phyloP scores from a whole-genome alignment of 495 filamentous ascomycete genomes.

The Penicillium odoratum region DNA sequence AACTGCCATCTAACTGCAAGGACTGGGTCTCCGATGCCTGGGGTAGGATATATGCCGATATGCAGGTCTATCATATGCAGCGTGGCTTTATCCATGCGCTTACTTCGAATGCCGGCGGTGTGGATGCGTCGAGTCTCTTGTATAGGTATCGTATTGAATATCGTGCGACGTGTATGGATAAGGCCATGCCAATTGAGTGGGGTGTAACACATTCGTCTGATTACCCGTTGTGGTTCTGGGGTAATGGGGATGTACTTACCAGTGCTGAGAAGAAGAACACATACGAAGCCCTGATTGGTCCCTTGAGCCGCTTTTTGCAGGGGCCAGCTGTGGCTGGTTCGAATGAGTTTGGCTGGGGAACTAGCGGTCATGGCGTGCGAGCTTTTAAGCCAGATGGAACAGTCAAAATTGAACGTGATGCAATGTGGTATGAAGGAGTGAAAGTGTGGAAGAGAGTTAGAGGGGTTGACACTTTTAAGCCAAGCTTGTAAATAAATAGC shows the following conservation, averaged over 20 bases:
- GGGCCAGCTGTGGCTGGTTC: slow-evolving; percentile 20
- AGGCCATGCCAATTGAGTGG: slow-evolving; percentile 45
- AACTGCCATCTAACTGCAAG: slow-evolving; percentile 27
- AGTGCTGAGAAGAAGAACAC: slow-evolving; percentile 44
- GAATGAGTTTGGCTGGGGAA: slow-evolving; percentile 35
- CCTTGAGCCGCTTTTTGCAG: slow-evolving; percentile 45
- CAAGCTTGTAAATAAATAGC: slow-evolving; percentile 8
- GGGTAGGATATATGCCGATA: slow-evolving; percentile 57
- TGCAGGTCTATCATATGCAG: slow-evolving; percentile 54
- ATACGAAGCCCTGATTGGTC: slow-evolving; percentile 38
- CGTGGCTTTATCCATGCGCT: slow-evolving; percentile 40
- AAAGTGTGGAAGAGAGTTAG: slow-evolving; percentile 45
- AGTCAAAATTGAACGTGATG: slow-evolving; percentile 47
- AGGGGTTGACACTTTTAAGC: slow-evolving; percentile 18
- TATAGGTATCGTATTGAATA: slow-evolving; percentile 53
- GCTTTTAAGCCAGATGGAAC: slow-evolving; percentile 44
- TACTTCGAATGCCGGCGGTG: slow-evolving; percentile 21
- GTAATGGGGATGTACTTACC: slow-evolving; percentile 43
- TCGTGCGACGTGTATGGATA: slow-evolving; percentile 45
- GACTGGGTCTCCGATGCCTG: slow-evolving; percentile 50
- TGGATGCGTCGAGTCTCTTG: slow-evolving; percentile 30
- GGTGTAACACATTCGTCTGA: slow-evolving; percentile 60
- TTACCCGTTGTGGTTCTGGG: slow-evolving; percentile 59
- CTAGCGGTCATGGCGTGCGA: slow-evolving; percentile 33
- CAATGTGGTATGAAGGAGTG: slow-evolving; percentile 46